These are phyloP conservation scores for Trypethelium eluteriae DNA, from an alignment of 495 filamentous ascomycete genomes.

Conservation along the genomic window DNA sequence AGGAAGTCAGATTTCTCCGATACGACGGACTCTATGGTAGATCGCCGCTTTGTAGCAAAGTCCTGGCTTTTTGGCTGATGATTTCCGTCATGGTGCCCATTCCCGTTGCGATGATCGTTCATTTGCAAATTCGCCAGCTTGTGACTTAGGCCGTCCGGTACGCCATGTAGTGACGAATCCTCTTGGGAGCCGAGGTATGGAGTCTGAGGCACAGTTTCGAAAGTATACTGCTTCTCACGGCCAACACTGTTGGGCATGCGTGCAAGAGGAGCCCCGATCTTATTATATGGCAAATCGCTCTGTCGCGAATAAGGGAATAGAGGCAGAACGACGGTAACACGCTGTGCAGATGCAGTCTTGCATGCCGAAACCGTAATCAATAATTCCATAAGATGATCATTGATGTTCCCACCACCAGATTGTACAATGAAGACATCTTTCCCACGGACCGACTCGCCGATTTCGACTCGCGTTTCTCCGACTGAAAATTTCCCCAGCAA, in stretches of 20 bases:
- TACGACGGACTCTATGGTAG: slow-evolving; percentile 54
- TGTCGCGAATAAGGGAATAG: slow-evolving; percentile 95
- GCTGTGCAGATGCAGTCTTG: slow-evolving; percentile 86
- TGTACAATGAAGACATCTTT: slow-evolving; percentile 99
- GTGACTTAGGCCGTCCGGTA: slow-evolving; percentile 41
- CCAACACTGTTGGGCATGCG: slow-evolving; percentile 44
- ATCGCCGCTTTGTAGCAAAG: slow-evolving; percentile 39
- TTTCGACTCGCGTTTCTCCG: slow-evolving; percentile 91
- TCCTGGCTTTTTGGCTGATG: slow-evolving; percentile 26
- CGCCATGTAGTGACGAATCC: slow-evolving; percentile 48
- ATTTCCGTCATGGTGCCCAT: slow-evolving; percentile 31
- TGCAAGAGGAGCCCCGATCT: slow-evolving; percentile 80
- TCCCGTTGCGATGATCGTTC: slow-evolving; percentile 42
- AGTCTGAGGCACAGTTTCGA: slow-evolving; percentile 84
- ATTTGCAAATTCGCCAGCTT: slow-evolving; percentile 44
- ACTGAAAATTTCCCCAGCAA: slow-evolving; percentile 85
- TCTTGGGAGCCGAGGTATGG: slow-evolving; percentile 62
- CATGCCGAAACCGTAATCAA: slow-evolving; percentile 95
- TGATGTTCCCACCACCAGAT: slow-evolving; percentile 80
- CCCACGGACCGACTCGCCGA: slow-evolving; percentile 87
- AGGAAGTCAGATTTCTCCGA: slow-evolving; percentile 32
- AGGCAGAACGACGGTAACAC: slow-evolving; percentile 88
- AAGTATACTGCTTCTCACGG: slow-evolving; percentile 62
- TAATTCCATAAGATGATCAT: slow-evolving; percentile 91
- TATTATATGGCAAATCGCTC: slow-evolving; percentile 93